Base-by-base conservation (phyloP, 148 eudicot species). In the Beta vulgaris region DNA sequence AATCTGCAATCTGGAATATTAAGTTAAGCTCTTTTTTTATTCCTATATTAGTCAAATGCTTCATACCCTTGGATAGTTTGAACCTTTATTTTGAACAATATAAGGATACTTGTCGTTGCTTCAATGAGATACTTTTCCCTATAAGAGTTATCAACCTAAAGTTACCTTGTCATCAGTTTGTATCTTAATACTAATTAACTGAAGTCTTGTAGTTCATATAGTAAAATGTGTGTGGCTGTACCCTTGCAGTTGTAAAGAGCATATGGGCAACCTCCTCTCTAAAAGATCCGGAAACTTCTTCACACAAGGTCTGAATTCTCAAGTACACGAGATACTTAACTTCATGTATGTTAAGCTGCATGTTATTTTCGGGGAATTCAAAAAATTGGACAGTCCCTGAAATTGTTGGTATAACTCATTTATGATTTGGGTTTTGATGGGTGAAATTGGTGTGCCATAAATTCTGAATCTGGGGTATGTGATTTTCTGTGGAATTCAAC, bases 351-450 rank as follows among this genome's bases (percentile, higher is more conserved):
- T n/a, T n/a, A n/a, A n/a, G n/a, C n/a, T 68, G 46, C 59, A 71
- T 76, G 73, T 53, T 63, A 25, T 80, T 9, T 15, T 75, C 35
- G n/a, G 64, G 69, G 42, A 44, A 66, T 75, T 76, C n/a, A n/a
- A n/a, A 62, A 57, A 64, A 3, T 55, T 57, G 65, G 60, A 58
- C 48, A 58, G 19, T 19, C 16, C 37, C 10, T 68, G 54, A 12
- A 9, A 12, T 49, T 3, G 4, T 51, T 2, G 19, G 72, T 10
- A 29, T n/a, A n/a, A n/a, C n/a, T n/a, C n/a, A n/a, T n/a, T n/a
- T n/a, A n/a, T n/a, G n/a, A n/a, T 35, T 71, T 44, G 65, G 40
- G 31, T 43, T 71, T 71, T 63, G 4, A 23, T 7, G 44, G 63
- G n/a, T 42, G 72, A 70, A 75, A 63, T 60, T 48, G 78, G 74